Percentiles rank a stretch among this genome's conserved stretches.
These are phyloP conservation scores for Gremmenia infestans DNA, from an alignment of 2,329 filamentous ascomycete species.

Conservation along the genomic window DNA sequence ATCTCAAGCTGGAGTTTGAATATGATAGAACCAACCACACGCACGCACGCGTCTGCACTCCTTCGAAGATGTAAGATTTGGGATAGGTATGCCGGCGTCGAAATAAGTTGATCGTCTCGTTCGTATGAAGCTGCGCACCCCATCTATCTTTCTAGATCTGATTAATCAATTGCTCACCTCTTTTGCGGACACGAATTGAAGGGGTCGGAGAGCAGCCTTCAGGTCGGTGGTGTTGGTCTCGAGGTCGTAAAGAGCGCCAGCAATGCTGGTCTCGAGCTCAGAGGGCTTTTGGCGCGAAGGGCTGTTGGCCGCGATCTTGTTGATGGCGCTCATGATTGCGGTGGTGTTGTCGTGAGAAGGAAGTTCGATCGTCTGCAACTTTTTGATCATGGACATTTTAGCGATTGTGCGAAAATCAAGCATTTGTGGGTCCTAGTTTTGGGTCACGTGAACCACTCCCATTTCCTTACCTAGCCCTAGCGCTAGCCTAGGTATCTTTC, in stretches of 20 bases:
- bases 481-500: no score
- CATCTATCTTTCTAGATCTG: constrained; percentile 9
- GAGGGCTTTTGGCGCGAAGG: constrained; percentile 92
- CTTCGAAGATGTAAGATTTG: constrained; percentile 7
- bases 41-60: not conserved
- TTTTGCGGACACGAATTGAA: constrained; percentile 98
- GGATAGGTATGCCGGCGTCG: constrained; percentile 19
- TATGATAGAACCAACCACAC: constrained; percentile 14
- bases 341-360: constrained; percentile 17
- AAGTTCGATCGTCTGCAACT: not conserved
- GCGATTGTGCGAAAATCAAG: no score
- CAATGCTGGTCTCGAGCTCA: constrained; percentile 96
- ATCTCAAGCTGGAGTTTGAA: constrained; percentile 22
- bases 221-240: constrained; percentile 99
- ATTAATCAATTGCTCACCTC: constrained; percentile 71
- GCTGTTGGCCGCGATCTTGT: constrained; percentile 99
- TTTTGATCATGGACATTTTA: no score
- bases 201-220: constrained; percentile 89
- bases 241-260: constrained; percentile 95
- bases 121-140: constrained; percentile 15
- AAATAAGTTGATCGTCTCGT: constrained; percentile 16
- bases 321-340: constrained; percentile 67
- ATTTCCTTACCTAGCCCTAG: no score
- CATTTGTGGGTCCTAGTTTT: no score
- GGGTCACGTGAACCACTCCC: no score